A percentile compares a stretch with the other conserved stretches of the same genome.
phyloP scores from a whole-genome alignment of 208 protist genomes.

The Leptomonas pyrrhocoris region DNA sequence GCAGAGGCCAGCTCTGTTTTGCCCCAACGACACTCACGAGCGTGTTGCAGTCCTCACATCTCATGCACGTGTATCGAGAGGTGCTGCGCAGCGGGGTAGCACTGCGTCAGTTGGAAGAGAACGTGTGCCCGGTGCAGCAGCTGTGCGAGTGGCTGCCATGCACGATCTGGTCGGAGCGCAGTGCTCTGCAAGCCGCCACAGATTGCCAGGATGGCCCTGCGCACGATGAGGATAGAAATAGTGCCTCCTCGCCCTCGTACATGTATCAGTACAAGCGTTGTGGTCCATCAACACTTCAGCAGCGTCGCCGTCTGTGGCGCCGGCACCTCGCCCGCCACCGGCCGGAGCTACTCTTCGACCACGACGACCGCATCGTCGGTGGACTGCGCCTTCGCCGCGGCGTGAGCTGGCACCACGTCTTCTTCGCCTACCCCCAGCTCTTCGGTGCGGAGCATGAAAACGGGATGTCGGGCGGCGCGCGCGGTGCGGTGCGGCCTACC shows the following conservation, averaged over 20 bases:
- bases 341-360: slow-evolving; percentile 40
- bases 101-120: slow-evolving; percentile 21
- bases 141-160: slow-evolving; percentile 37
- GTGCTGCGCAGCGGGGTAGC: slow-evolving; percentile 23
- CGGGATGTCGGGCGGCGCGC: not conserved
- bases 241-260: no score
- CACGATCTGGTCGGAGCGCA: slow-evolving; percentile 11
- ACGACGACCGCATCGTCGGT: slow-evolving; percentile 43
- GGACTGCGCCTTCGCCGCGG: slow-evolving; percentile 45
- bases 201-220: not conserved
- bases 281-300: slow-evolving; percentile 12
- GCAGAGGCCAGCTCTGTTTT: not conserved
- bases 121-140: slow-evolving; percentile 27
- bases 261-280: not conserved
- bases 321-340: not conserved
- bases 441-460: not conserved
- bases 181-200: not conserved
- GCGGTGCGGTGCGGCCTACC: slow-evolving; percentile 11
- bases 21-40: not conserved
- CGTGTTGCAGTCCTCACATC: slow-evolving; percentile 4
- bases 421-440: slow-evolving; percentile 74
- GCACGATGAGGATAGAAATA: not conserved
- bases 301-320: slow-evolving; percentile 27
- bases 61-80: slow-evolving; percentile 14
- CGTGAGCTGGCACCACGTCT: slow-evolving; percentile 56